phyloP scores from a whole-genome alignment of 2,329 filamentous ascomycete genomes.

The Fusarium nisikadoi region DNA sequence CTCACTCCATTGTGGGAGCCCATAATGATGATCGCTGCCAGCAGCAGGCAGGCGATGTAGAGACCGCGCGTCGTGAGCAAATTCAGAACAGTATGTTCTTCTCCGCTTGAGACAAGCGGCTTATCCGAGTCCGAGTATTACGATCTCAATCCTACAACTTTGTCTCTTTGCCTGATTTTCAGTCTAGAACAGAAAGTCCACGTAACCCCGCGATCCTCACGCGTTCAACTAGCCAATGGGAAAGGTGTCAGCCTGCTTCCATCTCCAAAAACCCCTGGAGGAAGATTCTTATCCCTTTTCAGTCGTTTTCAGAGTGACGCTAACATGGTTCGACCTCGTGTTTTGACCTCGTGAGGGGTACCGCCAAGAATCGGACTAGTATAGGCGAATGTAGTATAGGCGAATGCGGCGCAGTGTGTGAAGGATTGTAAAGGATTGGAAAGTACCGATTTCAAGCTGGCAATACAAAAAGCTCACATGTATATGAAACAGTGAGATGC shows the following conservation, averaged over 20 bases:
- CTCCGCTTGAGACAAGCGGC: accelerated
- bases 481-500: not conserved
- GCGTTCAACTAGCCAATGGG: not conserved
- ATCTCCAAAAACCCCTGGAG: accelerated
- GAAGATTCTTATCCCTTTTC: not conserved
- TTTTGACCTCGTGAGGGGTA: not conserved
- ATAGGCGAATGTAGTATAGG: too few relatives aligned
- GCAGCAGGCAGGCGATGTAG: accelerated
- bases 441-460: accelerated
- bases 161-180: not conserved
- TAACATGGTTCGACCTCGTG: not conserved
- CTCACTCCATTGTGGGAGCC: not conserved
- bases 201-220: not conserved
- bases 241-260: too few relatives aligned
- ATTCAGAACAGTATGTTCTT: not conserved
- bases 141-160: not conserved
- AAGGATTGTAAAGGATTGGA: not conserved
- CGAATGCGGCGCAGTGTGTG: not conserved
- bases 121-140: not conserved
- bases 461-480: not conserved
- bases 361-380: not conserved
- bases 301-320: not conserved
- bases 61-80: not conserved
- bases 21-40: not conserved
- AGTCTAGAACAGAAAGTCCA: not conserved